These are phyloP conservation scores for Capsicum baccatum DNA, from an alignment of 257 asterid genomes.

Conservation along the genomic window DNA sequence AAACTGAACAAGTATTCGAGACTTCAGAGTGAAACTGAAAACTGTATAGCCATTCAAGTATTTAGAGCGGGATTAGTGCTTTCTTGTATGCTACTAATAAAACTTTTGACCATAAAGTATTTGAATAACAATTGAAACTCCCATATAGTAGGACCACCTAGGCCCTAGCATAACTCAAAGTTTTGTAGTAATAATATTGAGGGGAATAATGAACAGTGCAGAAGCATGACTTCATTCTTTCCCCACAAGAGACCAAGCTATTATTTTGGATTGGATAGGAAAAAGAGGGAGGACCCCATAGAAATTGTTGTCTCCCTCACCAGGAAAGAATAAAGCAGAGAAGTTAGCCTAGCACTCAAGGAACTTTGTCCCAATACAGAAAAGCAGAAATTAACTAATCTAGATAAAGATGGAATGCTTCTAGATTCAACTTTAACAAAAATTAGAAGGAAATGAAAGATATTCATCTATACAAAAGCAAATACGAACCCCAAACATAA, in stretches of 20 bases:
- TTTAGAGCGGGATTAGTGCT: background rate
- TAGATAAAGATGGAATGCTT: slow-evolving; percentile 50
- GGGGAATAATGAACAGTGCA: background rate
- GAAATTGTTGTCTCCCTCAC: slow-evolving; percentile 31
- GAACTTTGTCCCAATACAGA: slow-evolving; percentile 37
- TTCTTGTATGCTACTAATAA: background rate
- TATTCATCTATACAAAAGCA: slow-evolving; percentile 49
- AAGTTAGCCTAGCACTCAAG: slow-evolving; percentile 27
- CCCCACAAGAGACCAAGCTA: slow-evolving; percentile 39
- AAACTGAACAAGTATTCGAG: background rate
- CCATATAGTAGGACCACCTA: background rate
- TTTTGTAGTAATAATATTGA: background rate
- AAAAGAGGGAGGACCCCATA: slow-evolving; percentile 28
- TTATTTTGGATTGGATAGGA: background rate
- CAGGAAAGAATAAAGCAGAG: slow-evolving; percentile 52
- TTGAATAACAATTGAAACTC: background rate
- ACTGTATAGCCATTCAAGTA: background rate
- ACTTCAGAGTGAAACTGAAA: background rate
- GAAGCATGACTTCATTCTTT: slow-evolving; percentile 7
- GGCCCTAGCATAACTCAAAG: background rate
- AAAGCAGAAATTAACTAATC: slow-evolving; percentile 47
- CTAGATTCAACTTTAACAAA: background rate
- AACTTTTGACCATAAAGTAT: background rate
- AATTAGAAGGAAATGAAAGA: slow-evolving; percentile 32
- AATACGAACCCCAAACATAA: slow-evolving; percentile 33